A percentile compares a stretch with the other conserved stretches of the same genome.
These are phyloP conservation scores for Xylariaceae sp. DNA, from an alignment of 2,329 filamentous ascomycete species.

Conservation along the genomic window DNA sequence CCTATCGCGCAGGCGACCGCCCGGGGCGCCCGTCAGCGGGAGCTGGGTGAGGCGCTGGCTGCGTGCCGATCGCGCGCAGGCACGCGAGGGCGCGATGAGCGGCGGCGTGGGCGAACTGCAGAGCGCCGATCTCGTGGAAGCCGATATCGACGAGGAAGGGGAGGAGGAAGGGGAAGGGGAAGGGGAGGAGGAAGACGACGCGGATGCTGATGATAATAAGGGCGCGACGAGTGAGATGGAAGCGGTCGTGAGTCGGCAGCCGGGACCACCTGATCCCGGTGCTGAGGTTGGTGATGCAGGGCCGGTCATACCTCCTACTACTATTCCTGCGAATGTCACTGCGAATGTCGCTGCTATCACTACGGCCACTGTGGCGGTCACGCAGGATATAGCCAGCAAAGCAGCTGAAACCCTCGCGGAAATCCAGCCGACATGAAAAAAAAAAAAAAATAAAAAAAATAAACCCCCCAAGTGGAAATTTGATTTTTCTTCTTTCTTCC, in stretches of 20 bases:
- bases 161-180: neutral
- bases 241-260: neutral
- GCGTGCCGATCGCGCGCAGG: constrained; percentile 4
- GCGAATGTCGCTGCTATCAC: neutral
- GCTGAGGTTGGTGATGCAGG: neutral
- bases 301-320: too few species aligned
- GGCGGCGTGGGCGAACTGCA: neutral
- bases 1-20: constrained; percentile 4
- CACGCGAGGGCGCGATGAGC: constrained; percentile 1
- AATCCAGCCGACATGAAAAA: neutral
- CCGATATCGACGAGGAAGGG: constrained; percentile 1
- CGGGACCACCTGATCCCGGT: neutral
- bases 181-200: neutral
- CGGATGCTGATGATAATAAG: constrained; percentile 4
- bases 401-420: neutral
- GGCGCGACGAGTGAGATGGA: constrained; percentile 4
- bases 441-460: too few species aligned
- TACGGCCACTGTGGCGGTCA: neutral
- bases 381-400: neutral
- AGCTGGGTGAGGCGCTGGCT: constrained; percentile 12
- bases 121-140: neutral
- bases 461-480: too few species aligned
- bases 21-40: constrained; percentile 1
- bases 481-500: too few species aligned
- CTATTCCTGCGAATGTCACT: too few species aligned